Evolutionary conservation across 2,329 filamentous ascomycete genomes (phyloP).

Genomic region (Diaporthe batatas): DNA sequence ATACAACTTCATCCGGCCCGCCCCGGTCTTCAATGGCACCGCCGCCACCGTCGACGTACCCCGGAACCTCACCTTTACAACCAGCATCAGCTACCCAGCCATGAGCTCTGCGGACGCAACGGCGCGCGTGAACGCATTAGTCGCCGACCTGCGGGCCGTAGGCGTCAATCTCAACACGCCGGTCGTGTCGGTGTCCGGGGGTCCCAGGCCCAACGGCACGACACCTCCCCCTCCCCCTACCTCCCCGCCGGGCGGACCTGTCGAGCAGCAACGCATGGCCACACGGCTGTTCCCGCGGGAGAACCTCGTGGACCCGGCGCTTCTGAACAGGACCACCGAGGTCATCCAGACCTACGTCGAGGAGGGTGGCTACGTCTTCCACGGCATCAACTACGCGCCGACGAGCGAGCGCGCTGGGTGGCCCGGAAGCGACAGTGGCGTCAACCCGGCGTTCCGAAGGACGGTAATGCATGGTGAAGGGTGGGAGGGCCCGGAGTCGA

Average conservation of each 20-base stretch:
- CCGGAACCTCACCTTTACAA: conserved; percentile 20
- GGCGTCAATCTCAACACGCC: conserved; percentile 12
- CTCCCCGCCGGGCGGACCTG: not conserved
- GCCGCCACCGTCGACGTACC: not conserved
- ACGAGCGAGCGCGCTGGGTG: conserved; percentile 44
- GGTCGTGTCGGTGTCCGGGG: not conserved
- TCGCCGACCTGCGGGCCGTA: conserved; percentile 8
- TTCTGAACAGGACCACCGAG: conserved; percentile 47
- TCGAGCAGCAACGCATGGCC: conserved; percentile 42
- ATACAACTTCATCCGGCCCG: conserved; percentile 48
- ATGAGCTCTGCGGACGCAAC: conserved; percentile 15
- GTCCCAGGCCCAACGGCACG: conserved; percentile 3
- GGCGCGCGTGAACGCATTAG: not conserved
- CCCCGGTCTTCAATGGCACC: conserved; percentile 5
- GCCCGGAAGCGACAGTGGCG: conserved; percentile 52
- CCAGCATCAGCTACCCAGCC: conserved; percentile 29
- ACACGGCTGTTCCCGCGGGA: conserved; percentile 54
- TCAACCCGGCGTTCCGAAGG: conserved; percentile 64
- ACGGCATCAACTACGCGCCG: conserved; percentile 52
- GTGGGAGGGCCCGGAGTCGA: conserved; percentile 45
- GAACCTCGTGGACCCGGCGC: conserved; percentile 48
- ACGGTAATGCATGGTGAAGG: conserved; percentile 54
- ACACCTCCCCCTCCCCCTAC: not conserved
- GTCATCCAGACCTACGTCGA: conserved; percentile 52
- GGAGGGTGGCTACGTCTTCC: conserved; percentile 53